Evolutionary conservation across 176 grass and related monocot species (phyloP), one percentile per base, ranked within the genome.

Genomic region (Oryza glaberrima): DNA sequence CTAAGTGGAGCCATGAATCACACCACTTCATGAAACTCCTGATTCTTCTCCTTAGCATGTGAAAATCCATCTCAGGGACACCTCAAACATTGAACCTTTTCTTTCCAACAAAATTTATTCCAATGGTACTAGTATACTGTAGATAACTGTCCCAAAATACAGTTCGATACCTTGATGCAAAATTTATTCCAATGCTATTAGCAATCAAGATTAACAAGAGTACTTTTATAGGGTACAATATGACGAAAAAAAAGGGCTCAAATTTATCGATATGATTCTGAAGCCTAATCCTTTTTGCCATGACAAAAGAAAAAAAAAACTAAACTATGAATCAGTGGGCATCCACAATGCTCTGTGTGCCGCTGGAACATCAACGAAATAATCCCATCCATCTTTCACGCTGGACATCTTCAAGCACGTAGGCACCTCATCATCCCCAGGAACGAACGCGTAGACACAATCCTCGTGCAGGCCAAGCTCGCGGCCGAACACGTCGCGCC

Each of bases 341-440:
- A 70, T 81, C 79, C 79, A 56, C 30, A 81, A 5, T 56, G 46
- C 79, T 3, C 40, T 67, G 2, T 56, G 6, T 22, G 19, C 51
- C 47, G 6, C 45, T 22, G 79, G 66, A 54, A 67, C 30, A 56
- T 52, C 47, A 0, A 54, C 16, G 7, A 81, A 49, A 0, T 36
- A 19, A 3, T 5, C 10, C 66, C 22, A 17, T 10, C 23, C 17
- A 23, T 69, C 30, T 38, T 6, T 14, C 2, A 81, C 3, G 66
- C 35, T 56, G 11, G 28, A 70, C 40, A 38, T 23, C 78, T 28
- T 81, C 44, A 81, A 0, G 12, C 66, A 26, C 23, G 11, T n/a
- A 17, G 51, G 19, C 19, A 56, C 51, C 16, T 56, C 51, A 56
- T 56, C 51, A 60, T 60, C 56, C 56, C 66, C 16, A n/a, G n/a